Conservation (phyloP, 78 protist species). For the Dictyostelium discoideum region dicty_2.7 NC_007091.3:2308001-2308500, state of each 20-base stretch:
- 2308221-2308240: background rate
- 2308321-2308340: background rate
- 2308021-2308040: too few relatives aligned
- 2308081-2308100: background rate
- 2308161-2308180: background rate
- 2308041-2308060: too few relatives aligned
- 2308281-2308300: conserved; percentile 8
- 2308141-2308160: background rate
- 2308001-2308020: too few relatives aligned
- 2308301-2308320: background rate
- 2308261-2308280: background rate
- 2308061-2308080: background rate
- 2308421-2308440: background rate
- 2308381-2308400: background rate
- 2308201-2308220: background rate
- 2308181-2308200: background rate
- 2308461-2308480: too few relatives aligned
- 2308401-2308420: background rate
- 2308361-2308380: background rate
- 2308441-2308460: background rate
- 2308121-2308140: background rate
- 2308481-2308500: too few relatives aligned
- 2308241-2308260: background rate
- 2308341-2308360: background rate
- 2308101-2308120: conserved; percentile 21